Conservation (phyloP, 2,329 filamentous ascomycete genomes). For the Fusarium lyarnte region DNA sequence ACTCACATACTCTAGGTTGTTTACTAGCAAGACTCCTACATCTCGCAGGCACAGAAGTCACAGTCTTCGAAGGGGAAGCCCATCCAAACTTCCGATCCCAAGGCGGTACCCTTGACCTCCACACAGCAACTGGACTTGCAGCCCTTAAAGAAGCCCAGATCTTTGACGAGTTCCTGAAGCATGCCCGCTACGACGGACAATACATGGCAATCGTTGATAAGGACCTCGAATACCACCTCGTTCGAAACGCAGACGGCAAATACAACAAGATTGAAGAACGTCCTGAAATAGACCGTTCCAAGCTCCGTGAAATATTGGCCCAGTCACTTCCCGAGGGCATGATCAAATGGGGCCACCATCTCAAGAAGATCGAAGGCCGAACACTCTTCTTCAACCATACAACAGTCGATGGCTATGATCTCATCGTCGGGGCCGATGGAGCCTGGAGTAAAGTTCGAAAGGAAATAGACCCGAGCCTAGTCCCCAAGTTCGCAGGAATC, state of each 20-base stretch:
- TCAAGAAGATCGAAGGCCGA: slow-evolving; percentile 50
- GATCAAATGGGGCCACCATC: slow-evolving; percentile 58
- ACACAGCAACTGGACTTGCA: slow-evolving; percentile 59
- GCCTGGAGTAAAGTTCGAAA: slow-evolving; percentile 51
- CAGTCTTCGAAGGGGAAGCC: slow-evolving; percentile 60
- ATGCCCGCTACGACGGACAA: slow-evolving; percentile 63
- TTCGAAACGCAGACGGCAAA: slow-evolving; percentile 37
- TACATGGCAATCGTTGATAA: slow-evolving; percentile 58
- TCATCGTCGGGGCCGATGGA: slow-evolving; percentile 51
- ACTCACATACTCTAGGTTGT: slow-evolving; percentile 36
- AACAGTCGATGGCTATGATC: slow-evolving; percentile 50
- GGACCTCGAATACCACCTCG: slow-evolving; percentile 49
- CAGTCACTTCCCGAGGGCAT: slow-evolving; percentile 56
- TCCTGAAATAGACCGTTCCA: slow-evolving; percentile 63
- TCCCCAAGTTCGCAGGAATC: slow-evolving; percentile 59
- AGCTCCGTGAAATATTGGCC: slow-evolving; percentile 56
- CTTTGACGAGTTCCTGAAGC: slow-evolving; percentile 59
- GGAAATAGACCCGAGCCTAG: slow-evolving; percentile 47
- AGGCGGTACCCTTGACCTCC: slow-evolving; percentile 65
- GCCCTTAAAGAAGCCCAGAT: slow-evolving; percentile 62
- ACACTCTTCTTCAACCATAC: slow-evolving; percentile 53
- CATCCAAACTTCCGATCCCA: slow-evolving; percentile 57
- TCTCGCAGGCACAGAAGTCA: slow-evolving; percentile 55
- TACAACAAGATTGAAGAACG: slow-evolving; percentile 47
- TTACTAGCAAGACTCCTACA: slow-evolving; percentile 60